Conservation (phyloP, 2,329 filamentous ascomycete species). For the Trichoderma cornu-damae region DNA sequence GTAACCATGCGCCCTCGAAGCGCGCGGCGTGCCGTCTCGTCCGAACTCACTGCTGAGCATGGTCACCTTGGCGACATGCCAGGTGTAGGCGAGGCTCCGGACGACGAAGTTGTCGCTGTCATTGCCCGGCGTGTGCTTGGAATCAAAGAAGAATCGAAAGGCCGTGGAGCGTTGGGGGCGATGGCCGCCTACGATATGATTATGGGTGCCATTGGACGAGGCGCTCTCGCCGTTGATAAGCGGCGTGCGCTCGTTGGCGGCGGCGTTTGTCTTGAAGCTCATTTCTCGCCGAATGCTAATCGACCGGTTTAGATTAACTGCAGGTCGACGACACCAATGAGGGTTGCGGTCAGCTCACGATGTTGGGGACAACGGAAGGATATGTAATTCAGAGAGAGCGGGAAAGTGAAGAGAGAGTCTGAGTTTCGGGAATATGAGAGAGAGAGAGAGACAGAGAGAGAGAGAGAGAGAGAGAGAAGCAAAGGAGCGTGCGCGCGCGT, state of each 20-base stretch:
- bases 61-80: constrained; percentile 54
- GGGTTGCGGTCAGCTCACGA: background rate
- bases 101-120: constrained; percentile 45
- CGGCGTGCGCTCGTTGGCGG: constrained; percentile 37
- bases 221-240: constrained; percentile 38
- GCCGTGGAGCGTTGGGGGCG: constrained; percentile 24
- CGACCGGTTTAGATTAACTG: background rate
- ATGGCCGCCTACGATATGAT: constrained; percentile 23
- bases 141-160: constrained; percentile 46
- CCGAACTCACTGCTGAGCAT: constrained; percentile 52
- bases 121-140: constrained; percentile 47
- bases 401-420: background rate
- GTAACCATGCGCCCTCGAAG: background rate
- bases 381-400: background rate
- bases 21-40: too few species aligned
- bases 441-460: background rate
- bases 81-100: constrained; percentile 43
- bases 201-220: constrained; percentile 20
- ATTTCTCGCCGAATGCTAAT: constrained; percentile 2
- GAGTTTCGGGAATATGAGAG: too few species aligned
- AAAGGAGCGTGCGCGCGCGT: background rate
- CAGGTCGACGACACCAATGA: background rate
- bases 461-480: background rate
- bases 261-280: constrained; percentile 19
- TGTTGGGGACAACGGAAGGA: background rate